A percentile compares a stretch with the other conserved stretches of the same genome.
Evolutionary conservation across 1,284 basidiomycete species (phyloP).

Genomic region (Cystobasidium slooffiae): DNA sequence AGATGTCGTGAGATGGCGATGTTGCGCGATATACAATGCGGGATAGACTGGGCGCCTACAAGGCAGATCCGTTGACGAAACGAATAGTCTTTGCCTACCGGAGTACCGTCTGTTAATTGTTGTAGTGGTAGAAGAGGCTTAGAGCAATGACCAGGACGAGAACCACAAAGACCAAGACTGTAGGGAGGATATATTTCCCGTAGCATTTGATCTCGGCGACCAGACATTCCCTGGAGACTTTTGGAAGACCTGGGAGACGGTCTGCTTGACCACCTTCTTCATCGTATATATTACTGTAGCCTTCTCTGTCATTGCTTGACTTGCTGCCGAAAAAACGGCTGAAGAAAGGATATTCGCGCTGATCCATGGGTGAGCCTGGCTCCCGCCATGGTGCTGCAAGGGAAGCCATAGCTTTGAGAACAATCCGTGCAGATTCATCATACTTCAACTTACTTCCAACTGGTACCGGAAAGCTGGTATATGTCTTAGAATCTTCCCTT

Average conservation of each 20-base stretch:
- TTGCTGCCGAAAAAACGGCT: constrained; percentile 19
- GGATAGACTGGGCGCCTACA: neutral
- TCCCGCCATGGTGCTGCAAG: constrained; percentile 30
- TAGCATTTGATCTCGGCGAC: constrained; percentile 43
- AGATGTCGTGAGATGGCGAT: too few species aligned
- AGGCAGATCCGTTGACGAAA: neutral
- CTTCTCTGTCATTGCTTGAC: neutral
- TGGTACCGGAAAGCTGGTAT: constrained; percentile 36
- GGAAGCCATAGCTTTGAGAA: neutral
- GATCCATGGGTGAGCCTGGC: constrained; percentile 6
- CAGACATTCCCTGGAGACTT: constrained; percentile 38
- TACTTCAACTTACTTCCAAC: constrained; percentile 17
- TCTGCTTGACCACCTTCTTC: neutral
- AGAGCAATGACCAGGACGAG: constrained; percentile 32
- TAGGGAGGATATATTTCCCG: constrained; percentile 29
- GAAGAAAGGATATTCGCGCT: constrained; percentile 25
- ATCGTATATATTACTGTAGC: constrained; percentile 11
- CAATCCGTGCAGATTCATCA: neutral
- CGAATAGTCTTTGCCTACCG: neutral
- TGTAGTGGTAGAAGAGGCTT: constrained; percentile 21
- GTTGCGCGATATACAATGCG: too few species aligned
- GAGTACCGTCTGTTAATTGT: neutral
- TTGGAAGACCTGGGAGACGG: constrained; percentile 34
- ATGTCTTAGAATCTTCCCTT: constrained; percentile 39
- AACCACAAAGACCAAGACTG: constrained; percentile 33